Percentiles rank a stretch among this genome's conserved stretches.
Conservation (phyloP, 768 basidiomycete species). For the Panaeolus papilionaceus region DNA sequence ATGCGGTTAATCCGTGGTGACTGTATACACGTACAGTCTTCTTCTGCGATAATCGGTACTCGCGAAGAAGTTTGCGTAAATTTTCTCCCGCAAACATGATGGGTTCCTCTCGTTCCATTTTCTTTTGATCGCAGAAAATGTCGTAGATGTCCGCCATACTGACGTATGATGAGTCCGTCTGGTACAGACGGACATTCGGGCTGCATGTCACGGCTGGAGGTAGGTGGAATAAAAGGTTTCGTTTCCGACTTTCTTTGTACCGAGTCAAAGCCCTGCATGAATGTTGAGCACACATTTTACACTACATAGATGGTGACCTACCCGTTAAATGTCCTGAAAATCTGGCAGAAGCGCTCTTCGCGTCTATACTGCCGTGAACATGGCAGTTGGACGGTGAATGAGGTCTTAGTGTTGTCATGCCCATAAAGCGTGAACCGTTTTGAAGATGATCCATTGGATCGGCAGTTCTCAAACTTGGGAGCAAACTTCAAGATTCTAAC, state of each 20-base stretch:
- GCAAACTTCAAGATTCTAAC: constrained; percentile 90
- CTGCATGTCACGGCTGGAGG: constrained; percentile 88
- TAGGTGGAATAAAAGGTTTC: constrained; percentile 90
- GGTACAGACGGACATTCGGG: constrained; percentile 82
- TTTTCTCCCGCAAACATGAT: constrained; percentile 88
- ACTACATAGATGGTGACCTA: constrained; percentile 38
- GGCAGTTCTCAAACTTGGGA: constrained; percentile 88
- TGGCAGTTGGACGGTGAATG: constrained; percentile 92
- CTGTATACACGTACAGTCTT: constrained; percentile 49
- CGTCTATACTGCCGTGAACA: constrained; percentile 85
- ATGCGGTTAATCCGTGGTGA: constrained; percentile 1
- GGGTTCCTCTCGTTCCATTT: constrained; percentile 87
- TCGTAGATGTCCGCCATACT: constrained; percentile 95
- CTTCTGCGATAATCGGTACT: constrained; percentile 44
- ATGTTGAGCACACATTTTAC: neutral
- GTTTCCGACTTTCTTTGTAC: constrained; percentile 92
- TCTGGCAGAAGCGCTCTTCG: constrained; percentile 90
- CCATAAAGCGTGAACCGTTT: constrained; percentile 92
- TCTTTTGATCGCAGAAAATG: constrained; percentile 76
- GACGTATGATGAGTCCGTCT: constrained; percentile 91
- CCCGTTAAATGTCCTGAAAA: constrained; percentile 96
- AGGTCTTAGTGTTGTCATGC: constrained; percentile 85
- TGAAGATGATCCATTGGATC: constrained; percentile 86
- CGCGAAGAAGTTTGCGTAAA: constrained; percentile 69
- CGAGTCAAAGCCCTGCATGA: constrained; percentile 72